phyloP scores from a whole-genome alignment of 768 basidiomycete genomes.

The Lactifluus echinatus region DNA sequence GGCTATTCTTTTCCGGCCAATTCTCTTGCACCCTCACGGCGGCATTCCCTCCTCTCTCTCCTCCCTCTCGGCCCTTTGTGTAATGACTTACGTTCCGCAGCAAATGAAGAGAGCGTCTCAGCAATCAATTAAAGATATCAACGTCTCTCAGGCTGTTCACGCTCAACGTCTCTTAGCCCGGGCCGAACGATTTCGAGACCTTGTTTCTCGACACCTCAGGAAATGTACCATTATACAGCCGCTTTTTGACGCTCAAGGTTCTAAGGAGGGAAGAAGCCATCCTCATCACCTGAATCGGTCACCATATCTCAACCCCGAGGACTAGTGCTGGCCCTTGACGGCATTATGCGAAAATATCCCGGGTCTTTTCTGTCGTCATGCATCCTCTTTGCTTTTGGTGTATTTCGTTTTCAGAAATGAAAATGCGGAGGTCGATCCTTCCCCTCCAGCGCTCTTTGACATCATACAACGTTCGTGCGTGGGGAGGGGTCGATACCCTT shows the following conservation, averaged over 20 bases:
- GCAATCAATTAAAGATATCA: constrained; percentile 11
- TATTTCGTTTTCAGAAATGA: too few species aligned
- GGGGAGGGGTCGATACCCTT: constrained; percentile 82
- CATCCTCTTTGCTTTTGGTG: too few species aligned
- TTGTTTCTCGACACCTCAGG: constrained; percentile 71
- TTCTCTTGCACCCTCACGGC: too few species aligned
- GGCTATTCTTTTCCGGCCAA: too few species aligned
- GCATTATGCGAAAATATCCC: constrained; percentile 58
- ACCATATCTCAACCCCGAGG: background rate
- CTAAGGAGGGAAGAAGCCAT: constrained; percentile 74
- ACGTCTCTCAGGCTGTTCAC: background rate
- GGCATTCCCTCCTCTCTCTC: too few species aligned
- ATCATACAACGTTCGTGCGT: constrained; percentile 98
- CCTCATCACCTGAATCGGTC: constrained; percentile 78
- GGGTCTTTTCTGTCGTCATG: constrained; percentile 73
- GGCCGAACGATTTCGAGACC: constrained; percentile 62
- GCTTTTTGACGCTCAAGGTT: constrained; percentile 91
- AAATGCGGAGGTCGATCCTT: too few species aligned
- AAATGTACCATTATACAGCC: constrained; percentile 67
- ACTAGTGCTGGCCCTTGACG: background rate
- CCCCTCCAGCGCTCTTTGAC: constrained; percentile 91
- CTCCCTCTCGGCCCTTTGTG: too few species aligned
- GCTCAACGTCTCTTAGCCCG: constrained; percentile 33
- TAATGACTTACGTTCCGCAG: too few species aligned
- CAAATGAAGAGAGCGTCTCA: constrained; percentile 13